Evolutionary conservation across 768 basidiomycete species (phyloP), one percentile per base, ranked within the genome.

Genomic region (Boletus rubroflammeus): DNA sequence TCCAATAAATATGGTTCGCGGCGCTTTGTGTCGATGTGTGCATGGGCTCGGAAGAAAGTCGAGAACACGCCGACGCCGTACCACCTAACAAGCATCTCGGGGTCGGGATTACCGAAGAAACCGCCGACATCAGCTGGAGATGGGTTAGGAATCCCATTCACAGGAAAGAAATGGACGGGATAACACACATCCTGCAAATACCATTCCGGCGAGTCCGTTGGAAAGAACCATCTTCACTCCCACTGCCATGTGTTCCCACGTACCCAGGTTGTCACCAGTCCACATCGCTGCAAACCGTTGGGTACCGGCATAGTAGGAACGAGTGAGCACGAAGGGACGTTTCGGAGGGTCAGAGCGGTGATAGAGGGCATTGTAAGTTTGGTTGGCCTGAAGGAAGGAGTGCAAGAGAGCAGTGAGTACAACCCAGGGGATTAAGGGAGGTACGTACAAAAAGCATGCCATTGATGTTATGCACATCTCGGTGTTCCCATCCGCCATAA

Each of bases 31-130:
- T 99, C 96, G 63, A 98, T 86, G 70, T 98, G 96, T 11, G 95
- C 96, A 70, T 99, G 97, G 2, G 96, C 97, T 54, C 97, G 84
- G 86, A 98, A 95, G 84, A 99, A 99, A 6, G 97, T 96, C 49
- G 86, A 86, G 72, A 98, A 96, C 1, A 85, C 83, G 25, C 97
- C 97, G 47, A 96, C 90, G 74, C 90, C 93, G 62, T 99, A 98
- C 95, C 96, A 99, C 45, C 97, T 80, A 9, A 94, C 86, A 32
- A 99, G 83, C 85, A 98, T 93, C 65, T 98, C 97, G 0, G 88
- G 80, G 42, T 88, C 84, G 0, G 97, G 95, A 70, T 98, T 95
- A 17, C 96, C 95, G 66, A 98, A 98, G 85, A 98, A 99, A 15
- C 97, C 97, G 19, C 97, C 96, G 49, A 98, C 94, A 64, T 99